These are phyloP conservation scores for Skeletonema potamos DNA, from an alignment of 108 stramenopile genomes.

Conservation along the genomic window DNA sequence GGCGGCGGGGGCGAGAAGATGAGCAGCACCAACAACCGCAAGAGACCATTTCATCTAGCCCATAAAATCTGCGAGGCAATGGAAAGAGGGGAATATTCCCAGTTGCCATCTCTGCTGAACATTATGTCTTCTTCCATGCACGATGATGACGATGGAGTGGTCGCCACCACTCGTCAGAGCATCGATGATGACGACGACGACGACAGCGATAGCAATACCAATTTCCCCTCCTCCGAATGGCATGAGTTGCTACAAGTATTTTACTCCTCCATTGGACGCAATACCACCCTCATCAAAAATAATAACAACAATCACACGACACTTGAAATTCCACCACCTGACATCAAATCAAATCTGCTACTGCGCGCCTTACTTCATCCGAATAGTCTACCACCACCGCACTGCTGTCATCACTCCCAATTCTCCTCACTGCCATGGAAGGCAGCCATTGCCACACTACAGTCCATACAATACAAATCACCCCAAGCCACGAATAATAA, in stretches of 20 bases:
- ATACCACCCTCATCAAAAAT: background rate
- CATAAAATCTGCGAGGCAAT: conserved; percentile 4
- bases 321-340: background rate
- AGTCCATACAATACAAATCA: conserved; percentile 13
- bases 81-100: conserved; percentile 5
- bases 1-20: background rate
- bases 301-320: background rate
- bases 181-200: no score
- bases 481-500: background rate
- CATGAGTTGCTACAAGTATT: conserved; percentile 9
- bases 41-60: background rate
- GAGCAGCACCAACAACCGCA: background rate
- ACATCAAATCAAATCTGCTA: conserved; percentile 30
- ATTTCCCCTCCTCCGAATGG: background rate
- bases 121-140: background rate
- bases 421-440: background rate
- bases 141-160: background rate
- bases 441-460: conserved; percentile 11
- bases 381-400: no score
- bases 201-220: background rate
- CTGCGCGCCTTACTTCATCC: conserved; percentile 20
- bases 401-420: no score
- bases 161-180: background rate
- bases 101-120: background rate
- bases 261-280: conserved; percentile 15